Conservation (phyloP, 179 eudicot genomes). For the Sideroxylon spinosum region DNA sequence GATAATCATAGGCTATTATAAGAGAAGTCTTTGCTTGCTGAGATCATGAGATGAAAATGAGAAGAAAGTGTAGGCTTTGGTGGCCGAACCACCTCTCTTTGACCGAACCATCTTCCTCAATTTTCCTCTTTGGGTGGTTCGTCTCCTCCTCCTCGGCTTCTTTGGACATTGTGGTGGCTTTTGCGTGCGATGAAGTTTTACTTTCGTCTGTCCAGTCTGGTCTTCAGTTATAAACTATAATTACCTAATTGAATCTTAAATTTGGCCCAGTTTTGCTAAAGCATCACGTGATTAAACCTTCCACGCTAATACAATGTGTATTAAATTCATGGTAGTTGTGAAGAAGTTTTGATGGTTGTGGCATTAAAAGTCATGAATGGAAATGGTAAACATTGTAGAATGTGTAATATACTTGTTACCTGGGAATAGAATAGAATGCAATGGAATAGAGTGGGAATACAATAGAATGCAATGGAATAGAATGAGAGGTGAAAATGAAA, state of each 20-base stretch:
- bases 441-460: no score
- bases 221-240: conserved; percentile 39
- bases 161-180: conserved; percentile 75
- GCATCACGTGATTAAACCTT: neutral
- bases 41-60: conserved; percentile 29
- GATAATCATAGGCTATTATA: neutral
- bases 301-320: neutral
- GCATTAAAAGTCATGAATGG: neutral
- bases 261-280: neutral
- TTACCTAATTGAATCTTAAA: neutral
- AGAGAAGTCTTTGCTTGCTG: neutral
- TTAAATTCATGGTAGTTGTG: neutral
- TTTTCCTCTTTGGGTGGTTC: conserved; percentile 78
- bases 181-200: conserved; percentile 40
- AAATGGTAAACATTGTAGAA: neutral
- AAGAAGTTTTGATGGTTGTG: neutral
- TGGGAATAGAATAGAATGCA: no score
- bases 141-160: conserved; percentile 46
- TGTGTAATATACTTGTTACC: no score
- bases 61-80: conserved; percentile 76
- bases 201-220: conserved; percentile 28
- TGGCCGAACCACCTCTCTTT: conserved; percentile 64
- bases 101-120: conserved; percentile 24
- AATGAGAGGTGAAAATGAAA: no score
- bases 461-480: no score